phyloP scores from a whole-genome alignment of 202 grass and related monocot species.

The Saccharum hybrid region DNA sequence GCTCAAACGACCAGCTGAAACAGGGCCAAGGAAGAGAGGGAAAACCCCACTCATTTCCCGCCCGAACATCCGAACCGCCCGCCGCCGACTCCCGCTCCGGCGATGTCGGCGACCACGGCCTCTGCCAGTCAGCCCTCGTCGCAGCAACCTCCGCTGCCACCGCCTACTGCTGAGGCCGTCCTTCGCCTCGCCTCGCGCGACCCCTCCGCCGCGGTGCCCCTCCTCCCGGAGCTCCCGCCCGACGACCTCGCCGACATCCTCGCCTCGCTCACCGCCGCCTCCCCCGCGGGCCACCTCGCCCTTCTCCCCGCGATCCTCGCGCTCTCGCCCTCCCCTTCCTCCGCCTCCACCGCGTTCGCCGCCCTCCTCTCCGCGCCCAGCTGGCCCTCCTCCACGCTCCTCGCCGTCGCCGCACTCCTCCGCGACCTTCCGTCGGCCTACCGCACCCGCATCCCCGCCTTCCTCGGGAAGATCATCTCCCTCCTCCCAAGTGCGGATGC shows the following conservation, averaged over 20 bases:
- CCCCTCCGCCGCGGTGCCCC: slow-evolving; percentile 38
- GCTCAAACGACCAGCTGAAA: too few relatives aligned
- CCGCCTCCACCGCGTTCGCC: slow-evolving; percentile 42
- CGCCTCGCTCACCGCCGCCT: slow-evolving; percentile 51
- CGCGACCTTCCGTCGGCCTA: slow-evolving; percentile 60
- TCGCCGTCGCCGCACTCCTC: slow-evolving; percentile 68
- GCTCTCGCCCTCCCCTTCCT: slow-evolving; percentile 43
- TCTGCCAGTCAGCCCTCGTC: slow-evolving; percentile 26
- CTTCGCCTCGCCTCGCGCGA: slow-evolving; percentile 47
- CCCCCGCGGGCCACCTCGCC: slow-evolving; percentile 48
- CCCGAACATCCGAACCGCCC: slow-evolving; percentile 35
- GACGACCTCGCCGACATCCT: slow-evolving; percentile 49
- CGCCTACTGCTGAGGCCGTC: slow-evolving; percentile 36
- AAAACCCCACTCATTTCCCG: slow-evolving; percentile 28
- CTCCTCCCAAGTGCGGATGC: slow-evolving; percentile 63
- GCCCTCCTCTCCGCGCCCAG: slow-evolving; percentile 48
- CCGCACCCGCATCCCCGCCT: slow-evolving; percentile 44
- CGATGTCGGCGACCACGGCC: slow-evolving; percentile 42
- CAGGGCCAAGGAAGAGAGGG: background rate
- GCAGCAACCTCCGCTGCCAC: slow-evolving; percentile 40
- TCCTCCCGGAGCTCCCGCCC: slow-evolving; percentile 48
- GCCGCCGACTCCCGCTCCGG: slow-evolving; percentile 37
- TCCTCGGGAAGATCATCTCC: slow-evolving; percentile 58
- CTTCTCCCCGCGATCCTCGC: slow-evolving; percentile 58
- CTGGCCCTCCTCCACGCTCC: slow-evolving; percentile 64